Percentiles rank a stretch among this genome's conserved stretches.
Conservation (phyloP, 371 early-diverging fungal species). For the Mucor piriformis region DNA sequence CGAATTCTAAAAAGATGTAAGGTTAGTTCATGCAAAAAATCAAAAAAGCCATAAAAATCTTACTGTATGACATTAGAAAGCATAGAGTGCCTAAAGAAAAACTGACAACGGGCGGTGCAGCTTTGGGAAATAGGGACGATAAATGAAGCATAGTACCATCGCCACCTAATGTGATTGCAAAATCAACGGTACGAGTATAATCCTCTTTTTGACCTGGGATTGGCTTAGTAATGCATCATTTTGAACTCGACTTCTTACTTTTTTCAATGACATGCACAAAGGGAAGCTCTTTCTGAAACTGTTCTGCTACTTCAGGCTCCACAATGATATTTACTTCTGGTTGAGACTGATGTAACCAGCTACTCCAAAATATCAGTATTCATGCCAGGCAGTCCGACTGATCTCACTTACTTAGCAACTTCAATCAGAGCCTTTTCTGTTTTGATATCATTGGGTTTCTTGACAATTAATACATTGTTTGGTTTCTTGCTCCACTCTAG, state of each 20-base stretch:
- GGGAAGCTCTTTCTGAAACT: slow-evolving; percentile 54
- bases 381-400: not conserved
- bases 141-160: slow-evolving; percentile 95
- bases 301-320: slow-evolving; percentile 64
- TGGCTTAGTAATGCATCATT: not conserved
- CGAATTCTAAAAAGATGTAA: slow-evolving; percentile 52
- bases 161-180: slow-evolving; percentile 93
- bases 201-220: slow-evolving; percentile 39
- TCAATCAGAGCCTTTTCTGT: slow-evolving; percentile 71
- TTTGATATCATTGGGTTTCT: slow-evolving; percentile 71
- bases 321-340: slow-evolving; percentile 71
- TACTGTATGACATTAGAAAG: slow-evolving; percentile 85
- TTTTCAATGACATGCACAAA: slow-evolving; percentile 60
- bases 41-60: not conserved
- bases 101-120: slow-evolving; percentile 88
- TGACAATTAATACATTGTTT: slow-evolving; percentile 74
- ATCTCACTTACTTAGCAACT: slow-evolving; percentile 55
- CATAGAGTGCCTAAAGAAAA: slow-evolving; percentile 94
- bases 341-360: slow-evolving; percentile 65
- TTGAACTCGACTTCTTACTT: slow-evolving; percentile 32
- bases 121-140: slow-evolving; percentile 78
- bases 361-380: slow-evolving; percentile 8
- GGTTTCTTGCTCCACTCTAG: slow-evolving; percentile 72
- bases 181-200: slow-evolving; percentile 70
- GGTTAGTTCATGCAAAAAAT: not conserved